Evolutionary conservation across 768 basidiomycete species (phyloP).

Genomic region (Pleurotus eryngii): DNA sequence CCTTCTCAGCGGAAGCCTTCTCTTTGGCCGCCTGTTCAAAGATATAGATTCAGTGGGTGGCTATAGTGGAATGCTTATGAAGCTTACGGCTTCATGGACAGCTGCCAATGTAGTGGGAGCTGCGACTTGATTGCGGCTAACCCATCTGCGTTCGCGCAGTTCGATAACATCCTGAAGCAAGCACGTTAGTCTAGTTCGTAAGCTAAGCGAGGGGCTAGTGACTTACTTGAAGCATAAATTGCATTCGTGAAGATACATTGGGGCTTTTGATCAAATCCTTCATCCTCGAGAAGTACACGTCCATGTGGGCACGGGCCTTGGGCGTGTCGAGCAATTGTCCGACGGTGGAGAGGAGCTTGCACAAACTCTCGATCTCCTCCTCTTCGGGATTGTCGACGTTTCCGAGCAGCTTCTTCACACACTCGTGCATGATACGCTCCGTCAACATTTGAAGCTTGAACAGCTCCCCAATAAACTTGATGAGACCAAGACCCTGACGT

Average conservation of each 20-base stretch:
- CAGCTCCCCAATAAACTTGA: slow-evolving; percentile 97
- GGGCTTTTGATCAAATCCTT: slow-evolving; percentile 71
- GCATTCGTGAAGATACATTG: slow-evolving; percentile 83
- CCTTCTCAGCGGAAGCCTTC: slow-evolving; percentile 63
- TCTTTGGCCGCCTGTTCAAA: slow-evolving; percentile 72
- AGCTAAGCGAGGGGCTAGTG: neutral
- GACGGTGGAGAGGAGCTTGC: slow-evolving; percentile 89
- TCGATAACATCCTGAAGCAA: slow-evolving; percentile 80
- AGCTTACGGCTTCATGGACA: slow-evolving; percentile 76
- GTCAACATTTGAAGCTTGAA: slow-evolving; percentile 99
- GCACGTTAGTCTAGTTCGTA: slow-evolving; percentile 8
- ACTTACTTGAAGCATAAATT: slow-evolving; percentile 91
- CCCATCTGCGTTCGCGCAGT: slow-evolving; percentile 81
- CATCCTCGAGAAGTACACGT: slow-evolving; percentile 92
- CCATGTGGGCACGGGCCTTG: slow-evolving; percentile 84
- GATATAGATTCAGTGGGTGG: neutral
- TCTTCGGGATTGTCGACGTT: slow-evolving; percentile 96
- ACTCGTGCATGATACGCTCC: slow-evolving; percentile 98
- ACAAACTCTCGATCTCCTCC: slow-evolving; percentile 95
- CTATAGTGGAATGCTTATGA: neutral
- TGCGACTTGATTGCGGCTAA: slow-evolving; percentile 62
- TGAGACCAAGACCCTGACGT: slow-evolving; percentile 93
- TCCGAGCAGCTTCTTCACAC: slow-evolving; percentile 90
- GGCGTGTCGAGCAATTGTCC: slow-evolving; percentile 77
- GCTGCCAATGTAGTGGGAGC: slow-evolving; percentile 88